phyloP scores from a whole-genome alignment of 2,329 filamentous ascomycete genomes.

The Waltergamsia citrina region DNA sequence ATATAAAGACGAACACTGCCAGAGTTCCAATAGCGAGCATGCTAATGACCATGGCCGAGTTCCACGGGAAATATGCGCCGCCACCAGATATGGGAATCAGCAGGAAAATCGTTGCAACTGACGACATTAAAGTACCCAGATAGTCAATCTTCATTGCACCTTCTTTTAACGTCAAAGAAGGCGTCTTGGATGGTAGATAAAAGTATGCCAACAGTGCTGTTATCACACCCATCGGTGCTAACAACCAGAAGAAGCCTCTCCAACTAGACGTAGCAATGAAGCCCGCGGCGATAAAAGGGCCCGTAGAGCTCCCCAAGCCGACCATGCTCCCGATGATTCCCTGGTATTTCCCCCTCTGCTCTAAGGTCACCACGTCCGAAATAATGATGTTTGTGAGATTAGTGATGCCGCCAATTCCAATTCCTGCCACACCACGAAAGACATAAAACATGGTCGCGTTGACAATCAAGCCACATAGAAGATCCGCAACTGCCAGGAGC shows the following conservation, averaged over 20 bases:
- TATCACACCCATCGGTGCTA: constrained; percentile 37
- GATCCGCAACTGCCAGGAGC: constrained; percentile 45
- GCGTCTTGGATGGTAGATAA: constrained; percentile 41
- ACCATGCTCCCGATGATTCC: constrained; percentile 29
- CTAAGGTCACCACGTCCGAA: constrained; percentile 47
- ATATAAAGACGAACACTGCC: constrained; percentile 50
- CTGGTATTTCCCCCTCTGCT: constrained; percentile 47
- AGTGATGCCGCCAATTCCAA: constrained; percentile 53
- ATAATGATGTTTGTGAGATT: constrained; percentile 53
- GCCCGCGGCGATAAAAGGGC: constrained; percentile 31
- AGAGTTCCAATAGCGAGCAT: constrained; percentile 60
- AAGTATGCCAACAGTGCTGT: constrained; percentile 34
- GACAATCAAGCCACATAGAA: constrained; percentile 48
- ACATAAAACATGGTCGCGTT: constrained; percentile 50
- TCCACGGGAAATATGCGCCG: constrained; percentile 38
- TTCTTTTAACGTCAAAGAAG: constrained; percentile 31
- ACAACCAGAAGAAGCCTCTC: constrained; percentile 33
- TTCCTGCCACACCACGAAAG: constrained; percentile 49
- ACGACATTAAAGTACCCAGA: constrained; percentile 43
- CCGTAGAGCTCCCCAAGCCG: constrained; percentile 29
- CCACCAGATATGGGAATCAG: constrained; percentile 55
- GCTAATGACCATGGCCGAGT: constrained; percentile 59
- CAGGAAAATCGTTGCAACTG: constrained; percentile 46
- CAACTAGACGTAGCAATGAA: constrained; percentile 26
- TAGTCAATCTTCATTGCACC: constrained; percentile 49